Conservation (phyloP, 495 filamentous ascomycete genomes). For the Choiromyces venosus region DNA sequence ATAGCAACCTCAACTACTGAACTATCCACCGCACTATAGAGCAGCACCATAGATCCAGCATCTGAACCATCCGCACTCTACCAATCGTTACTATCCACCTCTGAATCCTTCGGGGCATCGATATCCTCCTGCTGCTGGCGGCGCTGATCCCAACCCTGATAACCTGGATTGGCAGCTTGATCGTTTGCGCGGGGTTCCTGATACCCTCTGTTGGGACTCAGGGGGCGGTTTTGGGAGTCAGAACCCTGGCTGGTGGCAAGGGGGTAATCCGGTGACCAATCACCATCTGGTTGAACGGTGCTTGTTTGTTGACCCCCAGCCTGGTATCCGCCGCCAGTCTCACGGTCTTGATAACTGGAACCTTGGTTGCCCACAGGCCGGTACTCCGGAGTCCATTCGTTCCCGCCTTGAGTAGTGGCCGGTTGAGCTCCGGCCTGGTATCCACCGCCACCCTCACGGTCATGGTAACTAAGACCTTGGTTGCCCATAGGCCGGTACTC, state of each 20-base stretch:
- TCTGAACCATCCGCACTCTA: neutral
- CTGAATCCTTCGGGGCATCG: neutral
- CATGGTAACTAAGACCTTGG: neutral
- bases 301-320: no score
- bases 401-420: neutral
- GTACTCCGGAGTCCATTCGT: neutral
- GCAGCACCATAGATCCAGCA: neutral
- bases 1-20: neutral
- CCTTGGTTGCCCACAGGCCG: neutral
- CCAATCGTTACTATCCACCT: neutral
- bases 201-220: neutral
- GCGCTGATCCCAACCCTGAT: neutral
- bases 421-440: neutral
- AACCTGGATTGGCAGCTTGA: neutral
- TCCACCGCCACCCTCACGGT: neutral
- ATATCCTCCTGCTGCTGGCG: neutral
- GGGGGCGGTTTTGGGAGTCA: neutral
- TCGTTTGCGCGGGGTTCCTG: neutral
- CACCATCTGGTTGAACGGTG: no score
- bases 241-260: no score
- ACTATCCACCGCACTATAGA: neutral
- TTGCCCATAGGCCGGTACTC: neutral
- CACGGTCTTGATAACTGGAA: neutral
- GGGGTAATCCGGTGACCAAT: no score
- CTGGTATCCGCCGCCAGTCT: no score